These are phyloP conservation scores for Cryptococcus hybrid DNA, from an alignment of 1,284 basidiomycete genomes.

Conservation along the genomic window DNA sequence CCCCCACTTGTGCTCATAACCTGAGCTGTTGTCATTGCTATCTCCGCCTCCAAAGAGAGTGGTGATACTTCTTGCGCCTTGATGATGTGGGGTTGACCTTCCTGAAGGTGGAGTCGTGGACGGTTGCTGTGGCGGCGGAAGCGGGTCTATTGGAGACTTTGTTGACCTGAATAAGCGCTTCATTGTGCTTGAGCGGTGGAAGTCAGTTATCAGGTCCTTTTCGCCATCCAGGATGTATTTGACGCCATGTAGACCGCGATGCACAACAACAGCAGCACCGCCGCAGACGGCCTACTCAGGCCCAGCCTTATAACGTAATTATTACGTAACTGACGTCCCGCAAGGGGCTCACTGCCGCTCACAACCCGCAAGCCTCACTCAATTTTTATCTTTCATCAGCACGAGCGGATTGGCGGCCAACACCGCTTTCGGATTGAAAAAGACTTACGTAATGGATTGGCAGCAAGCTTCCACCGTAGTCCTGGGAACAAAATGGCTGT, in stretches of 20 bases:
- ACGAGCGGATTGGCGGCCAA: no score
- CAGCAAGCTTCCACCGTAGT: neutral
- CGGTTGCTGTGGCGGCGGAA: constrained; percentile 9
- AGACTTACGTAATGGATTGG: neutral
- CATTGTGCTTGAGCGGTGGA: constrained; percentile 4
- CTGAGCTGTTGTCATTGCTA: constrained; percentile 4
- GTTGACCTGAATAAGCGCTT: constrained; percentile 16
- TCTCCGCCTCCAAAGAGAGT: neutral
- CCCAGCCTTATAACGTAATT: neutral
- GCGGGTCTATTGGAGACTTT: constrained; percentile 15
- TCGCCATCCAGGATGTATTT: neutral
- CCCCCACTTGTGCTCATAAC: neutral
- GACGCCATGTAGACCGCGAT: neutral
- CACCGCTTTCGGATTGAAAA: neutral
- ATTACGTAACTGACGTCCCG: no score
- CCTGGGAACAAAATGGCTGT: neutral
- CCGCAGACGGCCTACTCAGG: neutral
- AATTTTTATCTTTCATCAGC: no score
- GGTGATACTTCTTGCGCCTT: neutral
- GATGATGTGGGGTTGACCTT: constrained; percentile 2
- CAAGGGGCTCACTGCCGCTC: no score
- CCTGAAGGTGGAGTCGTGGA: constrained; percentile 6
- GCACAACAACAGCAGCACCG: neutral
- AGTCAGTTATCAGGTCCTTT: neutral
- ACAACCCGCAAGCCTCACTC: no score